A percentile compares a stretch with the other conserved stretches of the same genome.
Evolutionary conservation across 2,329 filamentous ascomycete species (phyloP).

Genomic region (Akanthomyces lecanii): DNA sequence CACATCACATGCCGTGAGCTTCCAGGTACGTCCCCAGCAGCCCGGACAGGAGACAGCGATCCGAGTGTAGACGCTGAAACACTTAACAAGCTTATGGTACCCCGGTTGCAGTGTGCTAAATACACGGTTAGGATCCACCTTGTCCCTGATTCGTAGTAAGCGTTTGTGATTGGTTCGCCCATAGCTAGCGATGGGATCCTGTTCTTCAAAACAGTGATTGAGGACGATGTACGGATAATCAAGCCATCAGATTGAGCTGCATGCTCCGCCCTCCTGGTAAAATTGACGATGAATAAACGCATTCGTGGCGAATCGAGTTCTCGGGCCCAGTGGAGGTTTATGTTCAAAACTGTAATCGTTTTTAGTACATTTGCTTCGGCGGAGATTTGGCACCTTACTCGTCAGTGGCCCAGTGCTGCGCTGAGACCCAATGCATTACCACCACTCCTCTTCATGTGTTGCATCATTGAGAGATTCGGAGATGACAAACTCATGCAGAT

Average conservation of each 20-base stretch:
- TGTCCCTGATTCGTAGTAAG: background rate
- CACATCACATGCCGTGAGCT: no score
- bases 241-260: background rate
- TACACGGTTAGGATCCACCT: background rate
- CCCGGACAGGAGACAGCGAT: no score
- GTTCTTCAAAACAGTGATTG: background rate
- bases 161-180: background rate
- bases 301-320: background rate
- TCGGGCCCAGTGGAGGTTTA: background rate
- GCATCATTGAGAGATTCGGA: background rate
- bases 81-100: background rate
- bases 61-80: no score
- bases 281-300: background rate
- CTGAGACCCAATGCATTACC: background rate
- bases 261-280: background rate
- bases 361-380: background rate
- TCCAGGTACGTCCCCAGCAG: no score
- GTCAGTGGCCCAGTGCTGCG: background rate
- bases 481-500: background rate
- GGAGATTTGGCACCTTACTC: background rate
- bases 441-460: background rate
- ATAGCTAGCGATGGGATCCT: background rate
- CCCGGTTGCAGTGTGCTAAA: background rate
- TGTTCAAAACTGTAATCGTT: background rate
- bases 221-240: background rate